Percentiles rank a stretch among this genome's conserved stretches.
Conservation (phyloP, 345 rosid genomes). For the Corchorus capsularis region DNA sequence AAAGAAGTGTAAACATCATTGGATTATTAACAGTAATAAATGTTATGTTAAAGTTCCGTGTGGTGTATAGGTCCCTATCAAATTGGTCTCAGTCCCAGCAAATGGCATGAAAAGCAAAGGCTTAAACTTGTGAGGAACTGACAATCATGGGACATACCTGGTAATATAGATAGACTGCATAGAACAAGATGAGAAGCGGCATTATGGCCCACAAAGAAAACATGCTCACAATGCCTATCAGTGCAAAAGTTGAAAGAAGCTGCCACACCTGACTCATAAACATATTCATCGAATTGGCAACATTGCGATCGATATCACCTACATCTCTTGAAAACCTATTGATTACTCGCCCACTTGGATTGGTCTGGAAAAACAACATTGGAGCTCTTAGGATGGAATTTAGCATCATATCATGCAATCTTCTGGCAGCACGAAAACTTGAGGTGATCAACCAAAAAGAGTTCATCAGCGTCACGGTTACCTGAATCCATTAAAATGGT, state of each 20-base stretch:
- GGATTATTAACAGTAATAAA: neutral
- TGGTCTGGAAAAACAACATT: conserved; percentile 92
- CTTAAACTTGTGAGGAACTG: neutral
- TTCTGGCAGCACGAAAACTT: conserved; percentile 83
- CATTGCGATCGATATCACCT: conserved; percentile 85
- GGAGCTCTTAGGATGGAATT: conserved; percentile 83
- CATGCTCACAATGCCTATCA: conserved; percentile 84
- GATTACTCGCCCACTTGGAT: conserved; percentile 86
- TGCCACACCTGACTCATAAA: conserved; percentile 78
- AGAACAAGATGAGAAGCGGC: conserved; percentile 89
- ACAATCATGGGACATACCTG: conserved; percentile 54
- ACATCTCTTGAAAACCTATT: conserved; percentile 94
- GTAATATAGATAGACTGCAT: conserved; percentile 85
- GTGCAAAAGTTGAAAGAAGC: conserved; percentile 88
- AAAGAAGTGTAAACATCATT: neutral
- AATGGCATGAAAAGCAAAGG: neutral
- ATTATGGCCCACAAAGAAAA: conserved; percentile 91
- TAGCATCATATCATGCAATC: conserved; percentile 80
- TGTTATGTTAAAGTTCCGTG: conserved; percentile 2
- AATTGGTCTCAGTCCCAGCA: neutral
- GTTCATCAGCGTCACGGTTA: conserved; percentile 68
- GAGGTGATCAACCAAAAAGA: conserved; percentile 88
- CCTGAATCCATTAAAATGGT: conserved; percentile 45
- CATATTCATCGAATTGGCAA: conserved; percentile 67
- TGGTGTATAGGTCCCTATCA: neutral